phyloP scores from a whole-genome alignment of 306 rosid genomes.

The Inga leiocalycina region DNA sequence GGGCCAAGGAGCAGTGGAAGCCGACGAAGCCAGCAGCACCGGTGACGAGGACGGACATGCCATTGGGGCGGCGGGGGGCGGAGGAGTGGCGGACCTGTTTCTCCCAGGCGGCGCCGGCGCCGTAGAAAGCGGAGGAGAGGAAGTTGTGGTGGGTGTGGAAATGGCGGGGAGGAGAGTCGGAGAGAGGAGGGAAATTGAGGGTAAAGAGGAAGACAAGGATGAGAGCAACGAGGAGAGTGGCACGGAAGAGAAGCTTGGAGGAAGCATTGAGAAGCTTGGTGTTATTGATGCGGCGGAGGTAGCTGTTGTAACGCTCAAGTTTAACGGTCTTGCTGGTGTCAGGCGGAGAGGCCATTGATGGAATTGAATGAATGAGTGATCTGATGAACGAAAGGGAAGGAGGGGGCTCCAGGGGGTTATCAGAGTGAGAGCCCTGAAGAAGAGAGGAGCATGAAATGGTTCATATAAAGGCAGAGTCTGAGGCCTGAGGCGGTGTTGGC shows the following conservation, averaged over 20 bases:
- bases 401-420: conserved; percentile 6
- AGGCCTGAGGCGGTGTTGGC: conserved; percentile 39
- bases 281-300: conserved; percentile 75
- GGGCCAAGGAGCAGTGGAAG: conserved; percentile 70
- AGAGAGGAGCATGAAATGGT: conserved; percentile 36
- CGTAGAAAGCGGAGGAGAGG: conserved; percentile 73
- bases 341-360: conserved; percentile 76
- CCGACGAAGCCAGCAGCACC: conserved; percentile 93
- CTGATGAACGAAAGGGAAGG: background rate
- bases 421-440: conserved; percentile 58
- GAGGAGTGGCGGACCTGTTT: conserved; percentile 79
- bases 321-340: conserved; percentile 90
- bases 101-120: conserved; percentile 85
- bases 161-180: conserved; percentile 6
- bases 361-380: background rate
- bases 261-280: conserved; percentile 86
- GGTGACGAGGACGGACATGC: conserved; percentile 75
- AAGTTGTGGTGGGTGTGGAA: conserved; percentile 48
- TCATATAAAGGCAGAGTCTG: conserved; percentile 52
- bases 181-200: conserved; percentile 75
- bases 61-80: conserved; percentile 68
- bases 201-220: conserved; percentile 76
- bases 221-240: conserved; percentile 70
- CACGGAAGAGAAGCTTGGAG: conserved; percentile 87
- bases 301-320: conserved; percentile 89